Evolutionary conservation across 2,329 filamentous ascomycete genomes (phyloP).

Genomic region (Capronia epimyces): DNA sequence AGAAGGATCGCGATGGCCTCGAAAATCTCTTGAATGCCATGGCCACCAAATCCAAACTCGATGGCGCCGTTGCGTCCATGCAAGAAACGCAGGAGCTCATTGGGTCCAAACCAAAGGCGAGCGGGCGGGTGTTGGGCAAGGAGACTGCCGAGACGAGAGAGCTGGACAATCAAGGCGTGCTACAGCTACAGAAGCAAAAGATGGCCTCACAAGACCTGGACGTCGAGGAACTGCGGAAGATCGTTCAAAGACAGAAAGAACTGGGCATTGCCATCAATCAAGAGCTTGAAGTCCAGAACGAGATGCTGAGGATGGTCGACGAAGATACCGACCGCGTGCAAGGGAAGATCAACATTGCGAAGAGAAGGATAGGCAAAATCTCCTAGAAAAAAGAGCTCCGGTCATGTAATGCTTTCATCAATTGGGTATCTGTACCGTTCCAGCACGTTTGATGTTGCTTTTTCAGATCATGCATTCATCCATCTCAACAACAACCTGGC

Average conservation of each 20-base stretch:
- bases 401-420: not conserved
- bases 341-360: conserved; percentile 45
- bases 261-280: conserved; percentile 59
- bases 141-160: conserved; percentile 60
- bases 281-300: conserved; percentile 58
- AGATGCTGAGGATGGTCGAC: conserved; percentile 54
- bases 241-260: conserved; percentile 56
- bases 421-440: conserved; percentile 8
- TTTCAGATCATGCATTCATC: not conserved
- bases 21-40: conserved; percentile 57
- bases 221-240: conserved; percentile 54
- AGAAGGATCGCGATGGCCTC: conserved; percentile 58
- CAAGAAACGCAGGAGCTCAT: conserved; percentile 44
- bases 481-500: not conserved
- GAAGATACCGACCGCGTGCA: conserved; percentile 51
- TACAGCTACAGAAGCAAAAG: conserved; percentile 58
- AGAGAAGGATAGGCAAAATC: conserved; percentile 45
- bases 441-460: not conserved
- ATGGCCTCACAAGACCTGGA: conserved; percentile 59
- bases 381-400: conserved; percentile 31
- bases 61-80: conserved; percentile 43
- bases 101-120: conserved; percentile 32
- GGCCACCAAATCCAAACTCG: conserved; percentile 46
- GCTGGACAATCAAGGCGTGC: conserved; percentile 58
- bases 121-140: conserved; percentile 48